These are phyloP conservation scores for Ceratobasidium sp. DNA, from an alignment of 1,284 basidiomycete genomes.

Conservation along the genomic window DNA sequence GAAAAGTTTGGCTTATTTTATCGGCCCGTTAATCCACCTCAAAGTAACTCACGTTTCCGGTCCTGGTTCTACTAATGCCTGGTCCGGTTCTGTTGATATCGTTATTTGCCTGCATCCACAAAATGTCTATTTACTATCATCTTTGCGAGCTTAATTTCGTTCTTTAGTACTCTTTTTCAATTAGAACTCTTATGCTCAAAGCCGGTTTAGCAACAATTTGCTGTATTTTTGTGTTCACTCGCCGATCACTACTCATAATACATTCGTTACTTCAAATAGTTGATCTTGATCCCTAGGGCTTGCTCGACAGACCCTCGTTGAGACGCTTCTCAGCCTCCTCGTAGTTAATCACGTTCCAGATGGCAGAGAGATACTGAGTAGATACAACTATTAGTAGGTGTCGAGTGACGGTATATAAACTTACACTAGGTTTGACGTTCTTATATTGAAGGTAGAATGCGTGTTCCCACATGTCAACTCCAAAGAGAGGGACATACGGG, in stretches of 20 bases:
- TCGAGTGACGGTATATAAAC: conserved; percentile 50
- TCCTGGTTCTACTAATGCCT: not conserved
- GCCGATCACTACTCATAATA: not conserved
- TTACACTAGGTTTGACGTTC: conserved; percentile 78
- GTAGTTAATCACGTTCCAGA: conserved; percentile 88
- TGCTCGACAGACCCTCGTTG: conserved; percentile 61
- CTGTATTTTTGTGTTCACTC: too few relatives aligned
- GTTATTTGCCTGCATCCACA: too few relatives aligned
- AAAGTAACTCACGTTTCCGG: not conserved
- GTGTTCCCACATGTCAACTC: conserved; percentile 90
- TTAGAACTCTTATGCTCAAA: too few relatives aligned
- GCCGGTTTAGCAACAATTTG: too few relatives aligned
- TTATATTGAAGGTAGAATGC: conserved; percentile 85
- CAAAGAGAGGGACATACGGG: conserved; percentile 80
- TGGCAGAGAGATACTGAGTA: conserved; percentile 77
- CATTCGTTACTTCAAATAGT: conserved; percentile 13
- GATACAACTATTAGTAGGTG: not conserved
- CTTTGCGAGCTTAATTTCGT: too few relatives aligned
- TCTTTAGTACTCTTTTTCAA: too few relatives aligned
- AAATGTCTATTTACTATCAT: too few relatives aligned
- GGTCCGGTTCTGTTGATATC: too few relatives aligned
- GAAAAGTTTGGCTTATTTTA: conserved; percentile 13
- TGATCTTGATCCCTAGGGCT: conserved; percentile 21
- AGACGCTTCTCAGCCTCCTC: conserved; percentile 79
- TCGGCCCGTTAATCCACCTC: too few relatives aligned